These are phyloP conservation scores for Gonapodya prolifera DNA, from an alignment of 192 early-diverging fungal genomes.

Conservation along the genomic window DNA sequence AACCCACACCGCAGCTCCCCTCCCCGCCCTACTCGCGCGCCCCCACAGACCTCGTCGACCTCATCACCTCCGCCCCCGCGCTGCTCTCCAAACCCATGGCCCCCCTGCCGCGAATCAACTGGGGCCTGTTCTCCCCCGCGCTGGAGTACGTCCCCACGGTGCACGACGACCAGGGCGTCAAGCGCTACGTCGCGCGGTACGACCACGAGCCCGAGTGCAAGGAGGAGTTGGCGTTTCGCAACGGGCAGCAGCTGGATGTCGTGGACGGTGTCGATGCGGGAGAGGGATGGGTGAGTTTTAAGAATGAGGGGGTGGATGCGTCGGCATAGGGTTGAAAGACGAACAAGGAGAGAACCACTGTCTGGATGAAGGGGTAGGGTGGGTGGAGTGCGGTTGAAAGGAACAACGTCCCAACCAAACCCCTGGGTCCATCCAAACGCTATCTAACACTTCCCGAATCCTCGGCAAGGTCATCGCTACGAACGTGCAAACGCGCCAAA, in stretches of 20 bases:
- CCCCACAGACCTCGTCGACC: background rate
- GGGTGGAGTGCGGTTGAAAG: background rate
- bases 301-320: background rate
- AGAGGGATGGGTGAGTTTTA: background rate
- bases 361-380: background rate
- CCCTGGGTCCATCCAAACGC: too few species aligned
- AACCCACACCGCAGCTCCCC: background rate
- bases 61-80: background rate
- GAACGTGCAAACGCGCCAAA: too few species aligned
- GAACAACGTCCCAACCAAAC: too few species aligned
- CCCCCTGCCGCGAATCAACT: background rate
- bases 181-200: background rate
- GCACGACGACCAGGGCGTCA: background rate
- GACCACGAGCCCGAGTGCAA: background rate
- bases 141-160: background rate
- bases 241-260: background rate
- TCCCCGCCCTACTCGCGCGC: background rate
- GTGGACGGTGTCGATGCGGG: background rate
- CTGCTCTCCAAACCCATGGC: background rate
- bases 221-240: too few species aligned
- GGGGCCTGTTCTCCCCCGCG: background rate
- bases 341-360: background rate
- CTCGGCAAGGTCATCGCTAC: too few species aligned
- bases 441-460: too few species aligned
- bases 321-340: background rate